Evolutionary conservation across 176 grass and related monocot genomes (phyloP), one percentile per base, ranked within the genome.

Genomic region (Oryza coarctata): DNA sequence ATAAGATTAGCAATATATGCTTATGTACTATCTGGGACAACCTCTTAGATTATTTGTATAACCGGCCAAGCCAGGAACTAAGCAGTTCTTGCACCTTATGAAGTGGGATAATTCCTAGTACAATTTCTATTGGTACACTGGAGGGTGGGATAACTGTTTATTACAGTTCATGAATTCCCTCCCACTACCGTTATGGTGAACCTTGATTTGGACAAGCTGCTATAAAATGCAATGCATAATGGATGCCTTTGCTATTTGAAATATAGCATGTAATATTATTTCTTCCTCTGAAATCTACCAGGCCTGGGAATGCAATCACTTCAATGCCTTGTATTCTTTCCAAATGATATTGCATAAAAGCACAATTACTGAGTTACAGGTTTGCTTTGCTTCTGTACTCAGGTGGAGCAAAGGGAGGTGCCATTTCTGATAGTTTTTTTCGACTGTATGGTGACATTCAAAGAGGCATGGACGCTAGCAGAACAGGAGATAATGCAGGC

Each of bases 251-350:
- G 41, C 65, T 52, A 33, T 18, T 63, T 57, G 22, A 15, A 76
- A 28, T 71, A 9, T 76, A 38, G 29, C 55, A 3, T 58, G 22
- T 58, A 60, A 60, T 40, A 32, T 11, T 3, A 31, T 82, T 62
- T 28, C 49, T 52, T 86, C 23, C 69, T 64, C 62, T 38, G 47
- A 39, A 82, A 74, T 69, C 80, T 78, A 1, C 7, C 63, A 94
- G 93, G 97, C 93, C 32, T 96, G 93, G 97, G 91, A 81, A 62
- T 61, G 89, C 62, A 44, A 36, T 45, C 50, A 31, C 30, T 63
- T 75, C 36, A 79, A 22, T 57, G 65, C 36, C 20, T 32, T 47
- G n/a, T 74, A 43, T 68, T 26, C 12, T 62, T 69, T 73, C 45
- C 63, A 74, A 23, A 84, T 82, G 41, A 27, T 47, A 43, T 72